Base-by-base conservation (phyloP, 1,284 basidiomycete genomes). In the Veloporphyrellus conicus region DNA sequence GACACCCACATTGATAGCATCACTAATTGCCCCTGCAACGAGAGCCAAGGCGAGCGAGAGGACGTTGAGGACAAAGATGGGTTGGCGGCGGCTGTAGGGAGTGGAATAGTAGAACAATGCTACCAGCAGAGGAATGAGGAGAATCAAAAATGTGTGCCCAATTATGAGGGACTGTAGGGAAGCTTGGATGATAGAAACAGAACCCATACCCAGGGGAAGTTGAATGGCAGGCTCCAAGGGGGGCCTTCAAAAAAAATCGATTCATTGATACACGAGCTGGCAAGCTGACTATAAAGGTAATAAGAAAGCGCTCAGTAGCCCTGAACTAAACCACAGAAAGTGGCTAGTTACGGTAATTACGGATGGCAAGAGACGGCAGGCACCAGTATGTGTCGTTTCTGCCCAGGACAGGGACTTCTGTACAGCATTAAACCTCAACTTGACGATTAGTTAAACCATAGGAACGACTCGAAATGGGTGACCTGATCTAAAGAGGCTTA, bases 101-200 rank as follows among this genome's bases (percentile, higher is more conserved):
- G 57, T 66, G 15, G 64, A 66, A 22, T 61, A 54, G n/a, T 55
- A 53, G 42, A 64, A 54, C 15, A 64, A 29, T 29, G 54, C 49
- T 18, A 47, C 32, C 7, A 61, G 22, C 9, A 61, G 53, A 18
- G 60, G 60, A 2, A 63, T 6, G 6, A 61, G 49, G 35, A 60
- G 50, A 16, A 40, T 29, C 6, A 55, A 31, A 37, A 52, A 54
- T 14, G 57, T 49, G 19, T 59, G 59, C 10, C 45, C 54, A 12
- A 59, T 43, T 34, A 61, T 41, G 19, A 57, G 29, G 1, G 47
- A 16, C 8, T 41, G 46, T 6, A 55, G 32, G 14, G 35, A 40
- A 29, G 32, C 11, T 6, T 20, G n/a, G 23, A 40, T 34, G 8
- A 32, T 19, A n/a, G 23, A 12, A 18, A 34, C 12, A 15, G 31